A percentile compares a stretch with the other conserved stretches of the same genome.
phyloP scores from a whole-genome alignment of 257 asterid species.

The Nicotiana attenuata region DNA sequence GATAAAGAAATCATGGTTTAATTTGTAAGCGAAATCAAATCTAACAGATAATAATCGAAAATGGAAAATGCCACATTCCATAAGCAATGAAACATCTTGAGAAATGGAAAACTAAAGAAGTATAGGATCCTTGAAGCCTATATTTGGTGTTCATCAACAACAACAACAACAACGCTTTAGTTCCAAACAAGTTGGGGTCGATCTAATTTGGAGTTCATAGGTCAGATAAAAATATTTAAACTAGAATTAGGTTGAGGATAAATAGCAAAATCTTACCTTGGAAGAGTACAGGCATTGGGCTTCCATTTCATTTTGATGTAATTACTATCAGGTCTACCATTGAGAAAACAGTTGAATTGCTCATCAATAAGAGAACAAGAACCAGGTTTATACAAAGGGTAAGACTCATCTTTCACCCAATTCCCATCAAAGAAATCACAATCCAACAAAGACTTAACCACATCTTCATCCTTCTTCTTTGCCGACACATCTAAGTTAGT shows the following conservation, averaged over 20 bases:
- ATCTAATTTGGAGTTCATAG: no score
- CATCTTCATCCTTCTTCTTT: slow-evolving; percentile 4
- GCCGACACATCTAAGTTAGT: not conserved
- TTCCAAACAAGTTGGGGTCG: no score
- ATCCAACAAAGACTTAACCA: slow-evolving; percentile 14
- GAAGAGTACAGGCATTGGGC: slow-evolving; percentile 44
- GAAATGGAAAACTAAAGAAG: not conserved
- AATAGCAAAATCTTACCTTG: slow-evolving; percentile 30
- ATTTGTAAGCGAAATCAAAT: not conserved
- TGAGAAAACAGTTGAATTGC: slow-evolving; percentile 44
- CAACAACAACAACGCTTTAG: no score
- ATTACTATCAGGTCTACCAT: slow-evolving; percentile 46
- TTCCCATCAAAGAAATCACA: slow-evolving; percentile 54
- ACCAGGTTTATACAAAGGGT: slow-evolving; percentile 47
- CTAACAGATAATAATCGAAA: not conserved
- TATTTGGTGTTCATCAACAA: not conserved
- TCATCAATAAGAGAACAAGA: slow-evolving; percentile 52
- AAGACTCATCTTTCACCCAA: slow-evolving; percentile 55
- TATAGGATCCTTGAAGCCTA: not conserved
- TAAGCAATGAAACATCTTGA: not conserved
- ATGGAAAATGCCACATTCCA: not conserved
- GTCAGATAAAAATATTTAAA: not conserved
- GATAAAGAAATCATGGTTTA: not conserved
- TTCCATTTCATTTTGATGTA: slow-evolving; percentile 46
- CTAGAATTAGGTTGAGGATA: not conserved